Conservation (phyloP, 139 green algal genomes). For the Chlorella sp. region DNA sequence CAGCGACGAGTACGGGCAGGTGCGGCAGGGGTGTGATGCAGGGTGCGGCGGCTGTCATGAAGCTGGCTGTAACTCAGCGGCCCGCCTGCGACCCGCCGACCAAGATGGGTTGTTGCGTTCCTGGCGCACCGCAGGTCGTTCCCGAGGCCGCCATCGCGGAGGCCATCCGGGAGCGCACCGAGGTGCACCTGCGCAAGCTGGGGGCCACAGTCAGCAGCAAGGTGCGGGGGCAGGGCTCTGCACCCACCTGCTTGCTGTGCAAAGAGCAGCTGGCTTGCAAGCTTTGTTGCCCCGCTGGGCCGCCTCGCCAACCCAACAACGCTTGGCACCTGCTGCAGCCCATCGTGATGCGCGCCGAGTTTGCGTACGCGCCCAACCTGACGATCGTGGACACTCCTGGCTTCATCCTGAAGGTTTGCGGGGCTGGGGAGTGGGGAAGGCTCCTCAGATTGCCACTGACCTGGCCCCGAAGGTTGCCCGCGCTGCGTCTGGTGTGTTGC, state of each 20-base stretch:
- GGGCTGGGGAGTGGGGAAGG: neutral
- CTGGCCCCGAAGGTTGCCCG: neutral
- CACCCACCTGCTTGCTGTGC: neutral
- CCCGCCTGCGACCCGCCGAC: too few species aligned
- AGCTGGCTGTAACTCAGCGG: too few species aligned
- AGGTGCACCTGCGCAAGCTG: constrained; percentile 78
- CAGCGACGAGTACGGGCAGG: constrained; percentile 76
- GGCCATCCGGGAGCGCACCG: constrained; percentile 81
- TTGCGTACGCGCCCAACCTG: constrained; percentile 87
- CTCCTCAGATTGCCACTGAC: neutral
- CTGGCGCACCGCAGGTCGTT: neutral
- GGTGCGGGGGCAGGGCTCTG: constrained; percentile 9
- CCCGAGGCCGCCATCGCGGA: constrained; percentile 77
- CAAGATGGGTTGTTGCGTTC: constrained; percentile 45
- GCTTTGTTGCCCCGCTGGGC: neutral
- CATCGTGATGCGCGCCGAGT: constrained; percentile 65
- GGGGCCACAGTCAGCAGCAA: constrained; percentile 79
- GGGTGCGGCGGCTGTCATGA: too few species aligned
- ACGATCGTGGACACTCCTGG: constrained; percentile 95
- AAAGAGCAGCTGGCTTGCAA: neutral
- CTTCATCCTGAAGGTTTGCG: constrained; percentile 88
- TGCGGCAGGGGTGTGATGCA: neutral
- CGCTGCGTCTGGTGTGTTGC: neutral
- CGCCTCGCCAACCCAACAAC: too few species aligned
- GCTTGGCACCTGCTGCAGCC: constrained; percentile 16